These are phyloP conservation scores for Zasmidium angulare DNA, from an alignment of 2,329 filamentous ascomycete species.

Conservation along the genomic window DNA sequence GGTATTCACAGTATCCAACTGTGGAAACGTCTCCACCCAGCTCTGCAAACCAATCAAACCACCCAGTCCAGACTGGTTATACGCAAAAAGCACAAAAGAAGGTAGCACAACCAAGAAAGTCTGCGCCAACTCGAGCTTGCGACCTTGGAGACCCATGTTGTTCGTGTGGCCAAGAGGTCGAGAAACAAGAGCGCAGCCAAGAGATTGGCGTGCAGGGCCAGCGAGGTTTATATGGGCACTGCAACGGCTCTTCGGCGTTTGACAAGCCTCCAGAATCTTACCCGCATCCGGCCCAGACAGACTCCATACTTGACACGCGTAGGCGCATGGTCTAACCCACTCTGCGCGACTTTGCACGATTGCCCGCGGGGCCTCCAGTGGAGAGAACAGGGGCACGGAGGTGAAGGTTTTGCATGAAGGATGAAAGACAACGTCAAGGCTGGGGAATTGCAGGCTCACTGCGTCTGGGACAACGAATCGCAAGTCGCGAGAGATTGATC, in stretches of 20 bases:
- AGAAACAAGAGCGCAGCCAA: constrained; percentile 1
- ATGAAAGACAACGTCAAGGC: too few relatives aligned
- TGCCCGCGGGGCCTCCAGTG: too few relatives aligned
- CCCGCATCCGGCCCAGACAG: background rate
- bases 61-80: constrained; percentile 54
- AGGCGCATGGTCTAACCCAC: too few relatives aligned
- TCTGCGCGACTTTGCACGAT: too few relatives aligned
- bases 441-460: too few relatives aligned
- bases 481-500: too few relatives aligned
- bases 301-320: too few relatives aligned
- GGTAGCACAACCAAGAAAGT: constrained; percentile 41
- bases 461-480: too few relatives aligned
- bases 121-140: constrained; percentile 27
- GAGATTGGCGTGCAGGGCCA: background rate
- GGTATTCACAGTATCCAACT: constrained; percentile 47
- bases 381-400: too few relatives aligned
- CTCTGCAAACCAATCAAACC: constrained; percentile 44
- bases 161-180: background rate
- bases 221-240: background rate
- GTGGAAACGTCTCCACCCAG: constrained; percentile 48
- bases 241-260: background rate
- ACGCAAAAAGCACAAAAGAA: constrained; percentile 52
- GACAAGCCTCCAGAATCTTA: too few relatives aligned
- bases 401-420: too few relatives aligned
- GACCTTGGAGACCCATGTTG: constrained; percentile 23